These are phyloP conservation scores for Xylaria venustula DNA, from an alignment of 495 filamentous ascomycete species.

Conservation along the genomic window DNA sequence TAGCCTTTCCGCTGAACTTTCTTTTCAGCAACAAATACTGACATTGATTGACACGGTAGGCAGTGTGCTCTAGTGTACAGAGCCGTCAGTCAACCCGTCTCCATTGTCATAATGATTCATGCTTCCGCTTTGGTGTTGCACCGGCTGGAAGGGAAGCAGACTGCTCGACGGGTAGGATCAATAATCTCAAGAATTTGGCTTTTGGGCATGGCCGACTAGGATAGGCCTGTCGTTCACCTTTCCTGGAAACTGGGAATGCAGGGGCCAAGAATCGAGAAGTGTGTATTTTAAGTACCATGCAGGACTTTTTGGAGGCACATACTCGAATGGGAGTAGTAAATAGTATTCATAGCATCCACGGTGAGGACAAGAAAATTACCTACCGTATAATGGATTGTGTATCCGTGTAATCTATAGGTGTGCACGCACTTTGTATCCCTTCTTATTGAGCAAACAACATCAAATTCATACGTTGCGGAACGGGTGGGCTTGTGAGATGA, in stretches of 20 bases:
- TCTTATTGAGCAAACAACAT: no score
- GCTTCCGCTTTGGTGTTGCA: background rate
- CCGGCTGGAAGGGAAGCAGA: background rate
- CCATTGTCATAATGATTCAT: background rate
- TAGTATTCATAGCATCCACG: no score
- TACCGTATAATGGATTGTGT: no score
- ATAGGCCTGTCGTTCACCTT: conserved; percentile 12
- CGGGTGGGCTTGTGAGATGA: background rate
- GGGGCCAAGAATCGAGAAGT: conserved; percentile 12
- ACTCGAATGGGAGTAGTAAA: background rate
- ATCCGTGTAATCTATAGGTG: no score
- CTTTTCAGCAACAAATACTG: conserved; percentile 7
- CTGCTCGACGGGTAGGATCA: no score
- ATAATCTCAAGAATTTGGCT: conserved; percentile 2
- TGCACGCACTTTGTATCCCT: no score
- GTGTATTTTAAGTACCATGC: conserved; percentile 16
- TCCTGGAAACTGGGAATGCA: conserved; percentile 17
- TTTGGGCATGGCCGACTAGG: conserved; percentile 11
- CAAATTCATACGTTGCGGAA: background rate
- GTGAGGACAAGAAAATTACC: no score
- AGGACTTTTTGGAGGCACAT: conserved; percentile 10
- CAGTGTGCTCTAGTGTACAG: background rate
- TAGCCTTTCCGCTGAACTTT: background rate
- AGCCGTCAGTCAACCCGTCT: background rate
- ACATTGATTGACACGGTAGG: conserved; percentile 3